Percentiles rank a stretch among this genome's conserved stretches.
Evolutionary conservation across 75 land plant genomes (phyloP).

Genomic region (Pinus albicaulis): DNA sequence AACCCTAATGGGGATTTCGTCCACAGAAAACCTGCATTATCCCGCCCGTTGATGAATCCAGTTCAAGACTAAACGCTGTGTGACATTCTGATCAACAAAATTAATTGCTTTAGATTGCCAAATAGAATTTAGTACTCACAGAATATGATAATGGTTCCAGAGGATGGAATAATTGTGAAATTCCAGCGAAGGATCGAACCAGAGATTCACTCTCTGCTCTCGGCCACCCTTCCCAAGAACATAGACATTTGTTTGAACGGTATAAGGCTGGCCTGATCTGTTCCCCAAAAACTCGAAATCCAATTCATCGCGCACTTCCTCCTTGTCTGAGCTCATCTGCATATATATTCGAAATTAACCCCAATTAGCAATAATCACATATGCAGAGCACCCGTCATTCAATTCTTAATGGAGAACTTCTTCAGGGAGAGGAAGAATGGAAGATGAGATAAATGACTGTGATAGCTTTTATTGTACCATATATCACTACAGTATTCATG

Average conservation of each 20-base stretch:
- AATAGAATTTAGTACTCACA: constrained; percentile 37
- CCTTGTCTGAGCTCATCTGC: neutral
- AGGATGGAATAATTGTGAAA: constrained; percentile 79
- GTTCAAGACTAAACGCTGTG: no score
- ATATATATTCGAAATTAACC: no score
- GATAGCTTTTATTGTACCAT: no score
- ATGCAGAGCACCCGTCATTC: no score
- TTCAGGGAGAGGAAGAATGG: no score
- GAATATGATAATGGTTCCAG: constrained; percentile 67
- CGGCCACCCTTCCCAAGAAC: constrained; percentile 50
- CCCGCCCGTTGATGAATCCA: no score
- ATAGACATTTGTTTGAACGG: constrained; percentile 29
- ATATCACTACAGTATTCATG: no score
- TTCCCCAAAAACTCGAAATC: constrained; percentile 46
- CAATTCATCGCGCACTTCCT: constrained; percentile 15
- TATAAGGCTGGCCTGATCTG: constrained; percentile 24
- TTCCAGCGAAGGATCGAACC: constrained; percentile 86
- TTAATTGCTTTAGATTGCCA: no score
- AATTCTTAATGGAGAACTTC: no score
- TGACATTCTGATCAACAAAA: no score
- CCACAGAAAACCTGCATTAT: constrained; percentile 8
- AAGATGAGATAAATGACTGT: neutral
- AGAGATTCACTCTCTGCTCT: constrained; percentile 79
- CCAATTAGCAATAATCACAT: no score
- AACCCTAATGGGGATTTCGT: constrained; percentile 5